Evolutionary conservation across 352 stramenopile species (phyloP).

Genomic region (Pythium apleroticum): DNA sequence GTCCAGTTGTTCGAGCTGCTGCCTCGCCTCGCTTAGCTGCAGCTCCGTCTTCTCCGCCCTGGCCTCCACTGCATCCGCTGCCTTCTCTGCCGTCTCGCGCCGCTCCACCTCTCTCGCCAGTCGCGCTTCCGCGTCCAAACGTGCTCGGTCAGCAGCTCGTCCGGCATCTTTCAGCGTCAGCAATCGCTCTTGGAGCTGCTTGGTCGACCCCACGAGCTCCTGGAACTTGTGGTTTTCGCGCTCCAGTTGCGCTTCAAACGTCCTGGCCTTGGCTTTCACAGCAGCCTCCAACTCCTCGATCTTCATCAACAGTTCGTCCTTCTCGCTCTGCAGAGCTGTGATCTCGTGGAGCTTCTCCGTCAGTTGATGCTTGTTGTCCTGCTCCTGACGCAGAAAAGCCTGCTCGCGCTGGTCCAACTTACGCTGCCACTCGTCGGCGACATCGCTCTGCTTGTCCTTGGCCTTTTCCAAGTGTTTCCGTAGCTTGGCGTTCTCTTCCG

Average conservation of each 20-base stretch:
- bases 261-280: constrained; percentile 16
- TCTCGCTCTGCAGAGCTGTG: constrained; percentile 26
- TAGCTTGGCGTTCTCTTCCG: constrained; percentile 49
- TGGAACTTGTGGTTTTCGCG: constrained; percentile 27
- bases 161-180: constrained; percentile 28
- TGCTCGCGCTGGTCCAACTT: constrained; percentile 44
- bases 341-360: constrained; percentile 31
- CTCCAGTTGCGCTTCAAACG: constrained; percentile 15
- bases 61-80: constrained; percentile 43
- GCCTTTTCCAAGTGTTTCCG: constrained; percentile 50
- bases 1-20: constrained; percentile 42
- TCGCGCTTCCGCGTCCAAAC: constrained; percentile 36
- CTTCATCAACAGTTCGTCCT: constrained; percentile 25
- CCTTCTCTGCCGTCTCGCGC: constrained; percentile 46
- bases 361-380: constrained; percentile 42
- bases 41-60: constrained; percentile 37
- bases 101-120: constrained; percentile 39
- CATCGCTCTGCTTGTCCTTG: constrained; percentile 41
- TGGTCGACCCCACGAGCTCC: constrained; percentile 30
- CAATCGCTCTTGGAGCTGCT: constrained; percentile 39
- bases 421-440: constrained; percentile 36
- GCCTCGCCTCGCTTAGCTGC: constrained; percentile 30
- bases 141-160: constrained; percentile 30
- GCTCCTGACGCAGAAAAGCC: constrained; percentile 54
- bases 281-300: constrained; percentile 17